These are phyloP conservation scores for Pseudonitzschia pungens DNA, from an alignment of 108 stramenopile genomes.

Conservation along the genomic window DNA sequence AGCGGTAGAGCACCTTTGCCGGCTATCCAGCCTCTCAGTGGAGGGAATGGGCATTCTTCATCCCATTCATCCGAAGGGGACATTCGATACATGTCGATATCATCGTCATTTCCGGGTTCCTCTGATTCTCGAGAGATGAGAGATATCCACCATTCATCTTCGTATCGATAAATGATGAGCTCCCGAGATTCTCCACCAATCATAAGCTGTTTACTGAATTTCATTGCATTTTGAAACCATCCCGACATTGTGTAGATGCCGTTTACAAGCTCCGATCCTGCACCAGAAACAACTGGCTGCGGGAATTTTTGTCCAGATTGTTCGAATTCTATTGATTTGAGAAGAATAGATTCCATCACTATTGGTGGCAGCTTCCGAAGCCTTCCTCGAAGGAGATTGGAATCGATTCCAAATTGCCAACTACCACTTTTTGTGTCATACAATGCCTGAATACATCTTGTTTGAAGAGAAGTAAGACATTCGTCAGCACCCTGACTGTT, in stretches of 20 bases:
- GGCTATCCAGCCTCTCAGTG: neutral
- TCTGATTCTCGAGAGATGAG: neutral
- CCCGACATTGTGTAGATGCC: slow-evolving; percentile 10
- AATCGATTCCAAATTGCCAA: neutral
- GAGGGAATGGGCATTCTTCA: neutral
- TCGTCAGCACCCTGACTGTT: neutral
- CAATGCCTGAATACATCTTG: neutral
- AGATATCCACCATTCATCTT: slow-evolving; percentile 4
- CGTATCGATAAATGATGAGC: neutral
- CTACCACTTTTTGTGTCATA: neutral
- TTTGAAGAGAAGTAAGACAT: neutral
- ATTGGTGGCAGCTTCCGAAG: neutral
- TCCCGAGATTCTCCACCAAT: neutral
- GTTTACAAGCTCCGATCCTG: slow-evolving; percentile 4
- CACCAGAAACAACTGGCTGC: neutral
- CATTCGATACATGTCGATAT: neutral
- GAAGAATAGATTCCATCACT: neutral
- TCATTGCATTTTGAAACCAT: neutral
- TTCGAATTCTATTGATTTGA: neutral
- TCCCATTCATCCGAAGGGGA: neutral
- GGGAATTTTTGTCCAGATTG: neutral
- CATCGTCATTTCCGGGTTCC: neutral
- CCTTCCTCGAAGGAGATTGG: neutral
- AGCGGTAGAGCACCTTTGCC: neutral
- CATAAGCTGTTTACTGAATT: neutral